Conservation (phyloP, 169 alveolate species). For the Eimeria acervulina region DNA sequence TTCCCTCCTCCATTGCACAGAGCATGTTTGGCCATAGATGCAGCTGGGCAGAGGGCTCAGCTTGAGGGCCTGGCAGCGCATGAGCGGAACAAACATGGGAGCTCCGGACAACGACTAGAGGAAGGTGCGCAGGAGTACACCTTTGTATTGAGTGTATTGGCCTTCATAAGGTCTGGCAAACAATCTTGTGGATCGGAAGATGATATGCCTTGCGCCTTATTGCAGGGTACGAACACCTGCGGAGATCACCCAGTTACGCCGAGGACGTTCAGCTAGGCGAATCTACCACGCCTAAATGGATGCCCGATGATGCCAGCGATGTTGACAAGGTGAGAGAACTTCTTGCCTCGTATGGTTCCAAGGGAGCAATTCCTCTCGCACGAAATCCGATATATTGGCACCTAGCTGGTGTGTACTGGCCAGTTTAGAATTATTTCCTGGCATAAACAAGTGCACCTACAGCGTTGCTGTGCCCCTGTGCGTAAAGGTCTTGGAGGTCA, state of each 20-base stretch:
- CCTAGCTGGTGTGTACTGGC: neutral
- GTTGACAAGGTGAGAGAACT: conserved; percentile 43
- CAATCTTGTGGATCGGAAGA: neutral
- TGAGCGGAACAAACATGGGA: conserved; percentile 40
- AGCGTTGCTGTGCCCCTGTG: neutral
- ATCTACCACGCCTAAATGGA: conserved; percentile 59
- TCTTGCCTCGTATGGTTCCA: neutral
- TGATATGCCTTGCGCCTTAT: neutral
- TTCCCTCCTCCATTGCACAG: neutral
- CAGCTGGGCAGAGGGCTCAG: conserved; percentile 78
- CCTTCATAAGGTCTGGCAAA: neutral
- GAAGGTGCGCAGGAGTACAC: conserved; percentile 13
- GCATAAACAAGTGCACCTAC: neutral
- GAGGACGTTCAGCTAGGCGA: conserved; percentile 58
- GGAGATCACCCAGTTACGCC: conserved; percentile 58
- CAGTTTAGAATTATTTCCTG: neutral
- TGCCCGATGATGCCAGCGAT: conserved; percentile 71
- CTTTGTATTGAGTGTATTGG: neutral
- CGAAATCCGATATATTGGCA: neutral
- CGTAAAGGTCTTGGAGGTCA: conserved; percentile 68
- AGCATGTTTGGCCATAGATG: conserved; percentile 82
- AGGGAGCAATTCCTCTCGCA: neutral
- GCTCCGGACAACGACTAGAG: conserved; percentile 49
- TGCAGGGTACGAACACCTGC: conserved; percentile 57
- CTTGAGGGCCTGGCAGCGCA: conserved; percentile 83